Conservation (phyloP, 192 early-diverging fungal species). For the Coemansia sp. region DNA sequence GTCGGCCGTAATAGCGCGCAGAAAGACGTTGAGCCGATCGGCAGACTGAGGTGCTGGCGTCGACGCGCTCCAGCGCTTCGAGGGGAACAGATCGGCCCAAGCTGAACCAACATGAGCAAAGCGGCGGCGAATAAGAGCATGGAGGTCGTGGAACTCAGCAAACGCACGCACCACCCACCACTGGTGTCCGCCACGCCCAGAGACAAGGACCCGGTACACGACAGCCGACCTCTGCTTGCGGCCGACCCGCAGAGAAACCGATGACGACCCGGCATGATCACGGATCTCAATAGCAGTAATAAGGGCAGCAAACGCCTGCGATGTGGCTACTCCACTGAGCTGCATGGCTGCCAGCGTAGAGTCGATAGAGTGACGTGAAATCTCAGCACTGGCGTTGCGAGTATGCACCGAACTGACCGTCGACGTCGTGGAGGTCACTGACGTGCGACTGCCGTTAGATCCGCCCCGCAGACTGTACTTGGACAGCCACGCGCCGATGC, state of each 20-base stretch:
- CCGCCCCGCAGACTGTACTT: slow-evolving; percentile 34
- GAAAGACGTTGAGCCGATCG: slow-evolving; percentile 46
- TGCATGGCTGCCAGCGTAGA: slow-evolving; percentile 42
- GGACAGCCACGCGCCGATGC: slow-evolving; percentile 48
- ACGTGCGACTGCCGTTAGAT: slow-evolving; percentile 29
- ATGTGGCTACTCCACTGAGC: slow-evolving; percentile 1
- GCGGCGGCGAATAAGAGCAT: slow-evolving; percentile 19
- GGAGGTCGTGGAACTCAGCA: slow-evolving; percentile 54
- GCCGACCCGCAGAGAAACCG: not conserved
- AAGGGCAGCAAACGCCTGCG: slow-evolving; percentile 45
- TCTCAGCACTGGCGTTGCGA: slow-evolving; percentile 31
- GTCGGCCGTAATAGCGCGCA: slow-evolving; percentile 45
- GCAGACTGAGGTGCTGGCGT: slow-evolving; percentile 7
- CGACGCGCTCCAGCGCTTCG: slow-evolving; percentile 32
- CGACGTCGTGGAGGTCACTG: slow-evolving; percentile 38
- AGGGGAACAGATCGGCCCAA: slow-evolving; percentile 45
- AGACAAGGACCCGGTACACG: slow-evolving; percentile 50
- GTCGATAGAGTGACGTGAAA: slow-evolving; percentile 47
- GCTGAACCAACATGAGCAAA: slow-evolving; percentile 22
- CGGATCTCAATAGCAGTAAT: slow-evolving; percentile 51
- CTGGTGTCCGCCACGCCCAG: slow-evolving; percentile 45
- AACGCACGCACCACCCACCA: slow-evolving; percentile 45
- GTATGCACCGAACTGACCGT: slow-evolving; percentile 34
- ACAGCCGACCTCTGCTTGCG: slow-evolving; percentile 20
- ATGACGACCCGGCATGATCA: slow-evolving; percentile 14